Evolutionary conservation across 352 stramenopile genomes (phyloP).

Genomic region (Pythium phragmiticola): DNA sequence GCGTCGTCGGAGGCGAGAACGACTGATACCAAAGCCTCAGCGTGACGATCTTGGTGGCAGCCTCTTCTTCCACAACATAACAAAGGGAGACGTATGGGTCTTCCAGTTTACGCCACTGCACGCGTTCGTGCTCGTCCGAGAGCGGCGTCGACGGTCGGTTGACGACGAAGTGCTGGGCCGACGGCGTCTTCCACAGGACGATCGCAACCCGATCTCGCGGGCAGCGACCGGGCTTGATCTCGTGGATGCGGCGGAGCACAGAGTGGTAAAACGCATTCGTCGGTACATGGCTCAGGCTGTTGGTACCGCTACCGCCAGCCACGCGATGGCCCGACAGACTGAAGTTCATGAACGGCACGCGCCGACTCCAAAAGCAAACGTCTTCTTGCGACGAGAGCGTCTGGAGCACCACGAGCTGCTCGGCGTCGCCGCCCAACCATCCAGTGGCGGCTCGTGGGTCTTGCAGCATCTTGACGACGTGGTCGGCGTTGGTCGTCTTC

Average conservation of each 20-base stretch:
- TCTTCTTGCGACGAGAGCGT: slow-evolving; percentile 32
- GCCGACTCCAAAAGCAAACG: slow-evolving; percentile 39
- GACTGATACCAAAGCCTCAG: slow-evolving; percentile 39
- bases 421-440: slow-evolving; percentile 2
- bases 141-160: not conserved
- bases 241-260: slow-evolving; percentile 34
- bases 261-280: slow-evolving; percentile 31
- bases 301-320: not conserved
- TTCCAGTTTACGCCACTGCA: slow-evolving; percentile 35
- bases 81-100: slow-evolving; percentile 35
- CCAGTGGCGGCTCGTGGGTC: slow-evolving; percentile 30
- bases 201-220: slow-evolving; percentile 22
- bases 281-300: slow-evolving; percentile 6
- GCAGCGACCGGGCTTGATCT: slow-evolving; percentile 12
- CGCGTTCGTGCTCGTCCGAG: not conserved
- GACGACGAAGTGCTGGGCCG: slow-evolving; percentile 28
- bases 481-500: slow-evolving; percentile 20
- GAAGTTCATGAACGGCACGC: slow-evolving; percentile 36
- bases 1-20: slow-evolving; percentile 19
- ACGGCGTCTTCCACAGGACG: slow-evolving; percentile 42
- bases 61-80: slow-evolving; percentile 32
- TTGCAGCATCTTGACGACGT: slow-evolving; percentile 26
- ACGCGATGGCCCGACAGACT: slow-evolving; percentile 23
- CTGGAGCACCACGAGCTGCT: slow-evolving; percentile 32
- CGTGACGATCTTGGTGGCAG: not conserved